Conservation (phyloP, 352 stramenopile species). For the Elongisporangium anandrum region DNA sequence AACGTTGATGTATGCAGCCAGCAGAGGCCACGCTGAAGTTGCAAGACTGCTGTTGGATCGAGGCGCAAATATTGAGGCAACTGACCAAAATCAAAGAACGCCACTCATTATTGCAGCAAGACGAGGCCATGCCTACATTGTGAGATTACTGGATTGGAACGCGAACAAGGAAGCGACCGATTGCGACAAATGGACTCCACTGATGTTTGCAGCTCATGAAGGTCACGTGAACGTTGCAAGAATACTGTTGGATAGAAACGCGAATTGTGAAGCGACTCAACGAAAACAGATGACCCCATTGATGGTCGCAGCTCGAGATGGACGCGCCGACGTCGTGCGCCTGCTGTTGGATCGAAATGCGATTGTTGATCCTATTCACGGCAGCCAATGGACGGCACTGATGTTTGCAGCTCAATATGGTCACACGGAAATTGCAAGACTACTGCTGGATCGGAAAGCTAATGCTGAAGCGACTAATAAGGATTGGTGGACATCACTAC, state of each 20-base stretch:
- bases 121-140: background rate
- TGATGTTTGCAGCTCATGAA: slow-evolving; percentile 6
- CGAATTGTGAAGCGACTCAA: background rate
- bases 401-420: background rate
- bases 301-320: background rate
- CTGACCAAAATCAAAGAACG: background rate
- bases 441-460: background rate
- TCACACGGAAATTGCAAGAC: background rate
- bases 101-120: background rate
- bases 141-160: background rate
- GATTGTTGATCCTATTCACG: background rate
- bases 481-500: background rate
- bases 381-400: slow-evolving; percentile 1
- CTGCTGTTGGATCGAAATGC: background rate
- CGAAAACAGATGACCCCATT: background rate
- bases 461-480: background rate
- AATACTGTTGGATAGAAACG: slow-evolving; percentile 7
- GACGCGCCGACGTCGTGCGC: background rate
- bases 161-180: background rate
- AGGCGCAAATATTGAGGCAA: background rate
- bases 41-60: background rate
- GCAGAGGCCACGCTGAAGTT: background rate
- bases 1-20: background rate
- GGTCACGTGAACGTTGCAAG: slow-evolving; percentile 5
- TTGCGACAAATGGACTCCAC: background rate